A percentile compares a stretch with the other conserved stretches of the same genome.
Evolutionary conservation across 2,329 filamentous ascomycete genomes (phyloP).

Genomic region (Clonostachys chloroleuca): DNA sequence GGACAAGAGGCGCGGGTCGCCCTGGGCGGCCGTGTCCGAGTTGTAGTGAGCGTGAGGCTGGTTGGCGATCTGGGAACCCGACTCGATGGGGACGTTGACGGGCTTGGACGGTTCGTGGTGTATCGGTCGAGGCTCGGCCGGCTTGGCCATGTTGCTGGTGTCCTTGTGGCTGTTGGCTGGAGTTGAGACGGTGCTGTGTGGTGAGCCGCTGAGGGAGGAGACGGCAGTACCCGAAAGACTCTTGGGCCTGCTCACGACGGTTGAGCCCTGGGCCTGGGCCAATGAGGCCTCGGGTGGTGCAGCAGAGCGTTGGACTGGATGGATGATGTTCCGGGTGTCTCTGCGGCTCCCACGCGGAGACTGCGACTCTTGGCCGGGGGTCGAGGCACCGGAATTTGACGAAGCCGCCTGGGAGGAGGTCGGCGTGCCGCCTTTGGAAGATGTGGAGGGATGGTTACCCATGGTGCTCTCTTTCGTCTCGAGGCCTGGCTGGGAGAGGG

Average conservation of each 20-base stretch:
- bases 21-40: conserved; percentile 13
- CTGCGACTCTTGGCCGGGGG: conserved; percentile 1
- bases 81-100: conserved; percentile 49
- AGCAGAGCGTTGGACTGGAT: conserved; percentile 48
- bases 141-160: conserved; percentile 2
- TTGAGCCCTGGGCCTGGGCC: conserved; percentile 55
- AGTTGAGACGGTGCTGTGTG: conserved; percentile 28
- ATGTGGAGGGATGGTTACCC: conserved; percentile 27
- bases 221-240: conserved; percentile 43
- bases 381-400: background rate
- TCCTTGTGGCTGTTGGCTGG: conserved; percentile 10
- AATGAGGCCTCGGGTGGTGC: conserved; percentile 59
- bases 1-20: conserved; percentile 38
- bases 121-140: conserved; percentile 13
- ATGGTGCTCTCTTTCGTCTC: conserved; percentile 8
- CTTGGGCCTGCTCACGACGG: conserved; percentile 38
- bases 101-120: conserved; percentile 44
- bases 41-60: conserved; percentile 20
- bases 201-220: conserved; percentile 42
- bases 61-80: conserved; percentile 24
- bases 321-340: conserved; percentile 48
- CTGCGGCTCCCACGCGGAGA: conserved; percentile 10
- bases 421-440: conserved; percentile 23
- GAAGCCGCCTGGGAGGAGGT: conserved; percentile 5
- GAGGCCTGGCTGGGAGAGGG: too few species aligned